These are phyloP conservation scores for Bertia moriformis DNA, from an alignment of 2,329 filamentous ascomycete genomes.

Conservation along the genomic window DNA sequence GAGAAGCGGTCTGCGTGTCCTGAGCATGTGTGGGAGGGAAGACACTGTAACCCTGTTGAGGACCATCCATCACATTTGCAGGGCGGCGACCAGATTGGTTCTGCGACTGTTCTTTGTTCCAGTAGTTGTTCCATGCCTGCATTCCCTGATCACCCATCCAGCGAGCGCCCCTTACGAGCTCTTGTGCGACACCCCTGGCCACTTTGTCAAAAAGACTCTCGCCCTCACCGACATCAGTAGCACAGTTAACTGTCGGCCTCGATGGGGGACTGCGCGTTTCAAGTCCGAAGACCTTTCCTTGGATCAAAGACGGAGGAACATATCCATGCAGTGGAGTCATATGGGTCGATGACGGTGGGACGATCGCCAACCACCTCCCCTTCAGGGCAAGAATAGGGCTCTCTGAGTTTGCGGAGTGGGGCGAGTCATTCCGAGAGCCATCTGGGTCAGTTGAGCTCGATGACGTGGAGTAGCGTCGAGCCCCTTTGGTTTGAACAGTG, in stretches of 20 bases:
- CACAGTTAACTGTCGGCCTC: conserved; percentile 23
- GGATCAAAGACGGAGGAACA: background rate
- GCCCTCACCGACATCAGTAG: conserved; percentile 26
- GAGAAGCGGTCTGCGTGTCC: conserved; percentile 16
- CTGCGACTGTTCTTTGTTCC: conserved; percentile 22
- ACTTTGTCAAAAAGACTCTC: conserved; percentile 29
- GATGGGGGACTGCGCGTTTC: conserved; percentile 23
- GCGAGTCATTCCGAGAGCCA: conserved; percentile 20
- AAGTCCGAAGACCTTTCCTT: conserved; percentile 19
- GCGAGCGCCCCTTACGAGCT: conserved; percentile 27
- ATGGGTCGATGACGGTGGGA: conserved; percentile 21
- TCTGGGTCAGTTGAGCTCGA: conserved; percentile 26
- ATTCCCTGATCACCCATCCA: conserved; percentile 31
- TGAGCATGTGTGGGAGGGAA: conserved; percentile 29
- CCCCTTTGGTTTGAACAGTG: conserved; percentile 26
- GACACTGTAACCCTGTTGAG: conserved; percentile 15
- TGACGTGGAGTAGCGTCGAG: conserved; percentile 26
- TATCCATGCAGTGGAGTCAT: conserved; percentile 6
- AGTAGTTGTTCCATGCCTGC: conserved; percentile 32
- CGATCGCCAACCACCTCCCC: conserved; percentile 28
- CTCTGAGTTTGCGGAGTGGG: conserved; percentile 12
- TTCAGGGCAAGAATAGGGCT: conserved; percentile 23
- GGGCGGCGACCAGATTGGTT: conserved; percentile 1
- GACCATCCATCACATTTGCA: conserved; percentile 5
- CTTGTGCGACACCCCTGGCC: conserved; percentile 30